phyloP scores from a whole-genome alignment of 208 protist genomes.

The Balamuthia mandrillaris region DNA sequence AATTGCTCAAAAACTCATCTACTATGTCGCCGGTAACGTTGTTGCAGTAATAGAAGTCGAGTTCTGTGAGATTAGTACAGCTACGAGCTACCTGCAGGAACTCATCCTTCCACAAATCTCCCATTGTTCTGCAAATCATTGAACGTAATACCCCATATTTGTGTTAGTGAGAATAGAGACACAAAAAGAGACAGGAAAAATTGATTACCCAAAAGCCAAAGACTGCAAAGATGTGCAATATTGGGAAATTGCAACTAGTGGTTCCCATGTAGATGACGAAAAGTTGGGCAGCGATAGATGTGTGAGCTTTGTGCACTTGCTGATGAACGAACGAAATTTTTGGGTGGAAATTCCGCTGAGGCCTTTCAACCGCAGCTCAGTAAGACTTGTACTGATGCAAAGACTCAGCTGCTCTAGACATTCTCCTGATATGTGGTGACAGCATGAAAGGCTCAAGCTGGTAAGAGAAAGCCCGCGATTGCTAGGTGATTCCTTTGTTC shows the following conservation, averaged over 20 bases:
- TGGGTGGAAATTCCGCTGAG: background rate
- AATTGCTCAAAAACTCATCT: background rate
- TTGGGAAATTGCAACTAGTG: background rate
- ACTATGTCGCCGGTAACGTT: conserved; percentile 11
- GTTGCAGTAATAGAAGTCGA: conserved; percentile 28
- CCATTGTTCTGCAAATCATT: background rate
- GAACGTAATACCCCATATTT: background rate
- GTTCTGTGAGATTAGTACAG: background rate
- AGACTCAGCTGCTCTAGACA: no score
- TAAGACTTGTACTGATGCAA: no score
- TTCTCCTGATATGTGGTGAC: no score
- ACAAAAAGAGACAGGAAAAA: background rate
- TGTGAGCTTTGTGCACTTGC: background rate
- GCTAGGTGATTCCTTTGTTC: no score
- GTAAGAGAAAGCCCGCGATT: no score
- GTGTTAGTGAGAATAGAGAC: background rate
- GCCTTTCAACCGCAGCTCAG: no score
- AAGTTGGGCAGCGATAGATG: conserved; percentile 26
- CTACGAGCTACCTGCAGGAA: background rate
- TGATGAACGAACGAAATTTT: background rate
- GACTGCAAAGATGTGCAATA: background rate
- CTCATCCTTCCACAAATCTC: conserved; percentile 25
- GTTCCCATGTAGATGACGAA: background rate
- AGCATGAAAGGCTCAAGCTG: no score
- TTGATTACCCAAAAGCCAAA: conserved; percentile 21